Base-by-base conservation (phyloP, 148 eudicot genomes). In the Cornus controversa region DNA sequence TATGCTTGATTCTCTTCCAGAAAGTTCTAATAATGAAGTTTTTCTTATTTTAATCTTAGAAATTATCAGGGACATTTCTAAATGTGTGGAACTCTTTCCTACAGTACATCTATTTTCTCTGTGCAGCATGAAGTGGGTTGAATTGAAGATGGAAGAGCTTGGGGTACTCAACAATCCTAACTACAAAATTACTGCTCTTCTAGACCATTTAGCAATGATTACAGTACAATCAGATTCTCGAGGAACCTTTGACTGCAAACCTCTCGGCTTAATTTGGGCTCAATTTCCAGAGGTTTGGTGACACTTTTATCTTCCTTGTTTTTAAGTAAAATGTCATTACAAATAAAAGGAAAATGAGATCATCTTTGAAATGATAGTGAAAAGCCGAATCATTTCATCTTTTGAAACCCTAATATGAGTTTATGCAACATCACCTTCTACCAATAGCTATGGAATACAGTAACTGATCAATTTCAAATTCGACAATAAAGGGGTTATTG, bases 111-210 rank as follows among this genome's bases (percentile, higher is more conserved):
- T 25, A 11, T 50, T 53, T 31, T 8, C 40, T 81, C 67, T 54
- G n/a, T 87, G 83, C 93, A 96, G 99, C 87, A 93, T 93, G 97
- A 96, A 90, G 86, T 96, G 99, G 99, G 97, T 96, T 62, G 99
- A 96, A 50, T 67, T 93, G 84, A 95, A 93, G 80, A 95, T 95
- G 99, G 94, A 80, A 70, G 94, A 96, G 80, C 98, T 95, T 80
- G 99, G 99, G 74, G 99, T 95, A 58, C 93, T 95, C 45, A 69
- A 83, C 82, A 90, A 95, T 80, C 93, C 93, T 6, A 83, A 90
- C 89, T 95, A 95, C 87, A 91, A 95, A 83, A 93, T 95, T 68
- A 93, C 98, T 10, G 99, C 99, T 82, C 96, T 95, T 71, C 75
- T 95, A 27, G 99, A 95, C 75, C 99, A 95, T 86, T 69, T 90